Evolutionary conservation across 305 asterid genomes (phyloP).

Genomic region (Ilex paraguariensis): DNA sequence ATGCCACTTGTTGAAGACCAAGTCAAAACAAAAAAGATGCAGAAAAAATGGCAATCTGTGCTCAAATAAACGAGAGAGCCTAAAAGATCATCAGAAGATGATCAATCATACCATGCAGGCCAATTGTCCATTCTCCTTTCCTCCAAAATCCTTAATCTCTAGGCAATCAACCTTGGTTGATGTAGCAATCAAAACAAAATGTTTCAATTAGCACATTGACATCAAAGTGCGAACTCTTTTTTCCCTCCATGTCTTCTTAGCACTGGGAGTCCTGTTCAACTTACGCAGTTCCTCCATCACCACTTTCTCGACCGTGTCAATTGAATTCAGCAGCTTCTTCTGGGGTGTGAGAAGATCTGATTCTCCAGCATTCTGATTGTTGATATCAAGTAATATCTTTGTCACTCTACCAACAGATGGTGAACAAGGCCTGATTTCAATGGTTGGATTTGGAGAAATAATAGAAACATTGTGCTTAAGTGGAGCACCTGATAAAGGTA

Average conservation of each 20-base stretch:
- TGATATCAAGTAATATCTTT: constrained; percentile 57
- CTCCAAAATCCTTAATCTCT: constrained; percentile 17
- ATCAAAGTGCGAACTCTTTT: too few relatives aligned
- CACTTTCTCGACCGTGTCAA: constrained; percentile 65
- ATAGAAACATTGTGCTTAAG: constrained; percentile 44
- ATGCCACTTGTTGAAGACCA: too few relatives aligned
- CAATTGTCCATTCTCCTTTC: constrained; percentile 22
- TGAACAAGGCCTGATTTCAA: constrained; percentile 22
- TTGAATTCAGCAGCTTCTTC: constrained; percentile 61
- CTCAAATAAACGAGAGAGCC: constrained; percentile 8
- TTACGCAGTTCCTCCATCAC: constrained; percentile 63
- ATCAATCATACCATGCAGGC: constrained; percentile 25
- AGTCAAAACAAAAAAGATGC: too few relatives aligned
- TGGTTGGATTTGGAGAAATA: constrained; percentile 38
- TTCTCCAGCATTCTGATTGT: constrained; percentile 36
- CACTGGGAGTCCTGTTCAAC: constrained; percentile 12
- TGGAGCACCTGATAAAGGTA: constrained; percentile 49
- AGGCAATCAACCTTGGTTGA: constrained; percentile 52
- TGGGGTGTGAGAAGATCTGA: constrained; percentile 59
- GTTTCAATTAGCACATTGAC: too few relatives aligned
- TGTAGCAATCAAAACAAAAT: background rate
- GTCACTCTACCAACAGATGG: constrained; percentile 51
- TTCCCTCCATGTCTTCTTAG: too few relatives aligned
- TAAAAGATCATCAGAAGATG: constrained; percentile 43
- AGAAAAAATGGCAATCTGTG: too few relatives aligned